phyloP scores from a whole-genome alignment of 805 yeast genomes.

The Teunomyces aglyptinius region DNA sequence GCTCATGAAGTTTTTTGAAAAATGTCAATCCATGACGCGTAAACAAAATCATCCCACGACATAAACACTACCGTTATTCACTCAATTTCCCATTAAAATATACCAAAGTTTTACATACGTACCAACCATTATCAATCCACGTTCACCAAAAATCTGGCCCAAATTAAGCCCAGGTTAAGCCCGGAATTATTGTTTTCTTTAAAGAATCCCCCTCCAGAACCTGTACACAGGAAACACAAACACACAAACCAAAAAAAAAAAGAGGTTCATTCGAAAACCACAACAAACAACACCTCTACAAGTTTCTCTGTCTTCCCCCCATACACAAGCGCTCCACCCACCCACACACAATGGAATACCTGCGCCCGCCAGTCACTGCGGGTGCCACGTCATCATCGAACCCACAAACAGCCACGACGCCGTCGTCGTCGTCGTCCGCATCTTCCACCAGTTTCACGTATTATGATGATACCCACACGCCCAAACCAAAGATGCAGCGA shows the following conservation, averaged over 20 bases:
- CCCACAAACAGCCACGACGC: slow-evolving; percentile 2
- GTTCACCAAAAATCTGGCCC: neutral
- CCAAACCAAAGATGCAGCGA: slow-evolving; percentile 1
- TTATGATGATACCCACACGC: neutral
- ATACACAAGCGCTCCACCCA: neutral
- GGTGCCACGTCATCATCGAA: slow-evolving; percentile 16
- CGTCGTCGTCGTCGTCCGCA: neutral
- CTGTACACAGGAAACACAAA: neutral
- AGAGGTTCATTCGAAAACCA: neutral
- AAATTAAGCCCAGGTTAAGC: too few relatives aligned
- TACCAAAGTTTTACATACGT: too few relatives aligned
- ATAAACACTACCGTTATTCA: neutral
- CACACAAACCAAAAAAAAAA: neutral
- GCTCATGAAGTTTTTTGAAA: too few relatives aligned
- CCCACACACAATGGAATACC: slow-evolving; percentile 11
- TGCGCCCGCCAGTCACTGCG: slow-evolving; percentile 26
- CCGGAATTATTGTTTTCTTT: neutral
- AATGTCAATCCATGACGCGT: too few relatives aligned
- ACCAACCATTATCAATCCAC: neutral
- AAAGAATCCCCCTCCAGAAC: neutral
- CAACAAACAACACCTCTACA: slow-evolving; percentile 1
- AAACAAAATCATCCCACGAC: neutral
- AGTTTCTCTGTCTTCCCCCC: too few relatives aligned
- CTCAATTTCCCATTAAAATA: neutral
- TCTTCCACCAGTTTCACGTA: neutral